These are phyloP conservation scores for Aspergillus texensis DNA, from an alignment of 2,329 filamentous ascomycete genomes.

Conservation along the genomic window DNA sequence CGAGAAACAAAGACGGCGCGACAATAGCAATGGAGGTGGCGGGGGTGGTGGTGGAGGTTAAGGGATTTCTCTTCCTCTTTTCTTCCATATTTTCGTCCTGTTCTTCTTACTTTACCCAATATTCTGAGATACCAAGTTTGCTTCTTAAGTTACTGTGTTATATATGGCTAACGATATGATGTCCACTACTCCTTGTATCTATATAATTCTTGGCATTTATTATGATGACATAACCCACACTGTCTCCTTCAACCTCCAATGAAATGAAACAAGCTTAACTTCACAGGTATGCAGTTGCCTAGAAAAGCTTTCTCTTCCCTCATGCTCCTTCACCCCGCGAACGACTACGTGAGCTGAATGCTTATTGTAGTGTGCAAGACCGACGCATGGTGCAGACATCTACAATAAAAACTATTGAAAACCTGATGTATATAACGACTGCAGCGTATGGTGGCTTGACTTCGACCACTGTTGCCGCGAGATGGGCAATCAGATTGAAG, in stretches of 20 bases:
- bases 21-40: constrained; percentile 9
- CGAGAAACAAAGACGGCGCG: constrained; percentile 28
- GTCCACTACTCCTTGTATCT: too few relatives aligned
- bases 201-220: neutral
- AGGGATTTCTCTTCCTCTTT: neutral
- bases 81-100: neutral
- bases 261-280: neutral
- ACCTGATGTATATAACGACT: constrained; percentile 30
- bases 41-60: constrained; percentile 16
- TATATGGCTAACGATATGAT: neutral
- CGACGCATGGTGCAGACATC: constrained; percentile 26
- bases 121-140: constrained; percentile 9
- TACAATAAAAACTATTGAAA: constrained; percentile 30
- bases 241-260: neutral
- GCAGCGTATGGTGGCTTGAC: constrained; percentile 48
- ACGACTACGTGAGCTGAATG: constrained; percentile 32
- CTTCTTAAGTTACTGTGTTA: neutral
- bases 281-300: neutral
- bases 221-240: constrained; percentile 10
- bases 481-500: constrained; percentile 42
- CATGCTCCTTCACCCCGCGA: constrained; percentile 22
- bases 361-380: constrained; percentile 22
- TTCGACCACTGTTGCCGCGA: constrained; percentile 50
- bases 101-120: neutral
- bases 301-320: neutral